A percentile compares a stretch with the other conserved stretches of the same genome.
These are phyloP conservation scores for Backusella sp. DNA, from an alignment of 192 early-diverging fungal genomes.

Conservation along the genomic window DNA sequence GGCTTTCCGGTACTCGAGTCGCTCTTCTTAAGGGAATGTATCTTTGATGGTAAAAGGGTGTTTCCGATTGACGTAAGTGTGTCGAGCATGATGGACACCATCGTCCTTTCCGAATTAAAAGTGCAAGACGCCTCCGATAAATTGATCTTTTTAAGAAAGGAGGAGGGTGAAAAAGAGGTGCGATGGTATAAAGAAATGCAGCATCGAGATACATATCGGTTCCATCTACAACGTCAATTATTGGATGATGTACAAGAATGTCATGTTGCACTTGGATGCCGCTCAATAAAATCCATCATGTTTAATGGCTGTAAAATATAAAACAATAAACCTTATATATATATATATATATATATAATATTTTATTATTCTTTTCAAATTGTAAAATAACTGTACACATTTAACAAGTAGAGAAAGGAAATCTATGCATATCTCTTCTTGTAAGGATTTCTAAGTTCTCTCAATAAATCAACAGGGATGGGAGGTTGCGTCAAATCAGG, in stretches of 20 bases:
- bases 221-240: not conserved
- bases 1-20: not conserved
- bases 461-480: conserved; percentile 24
- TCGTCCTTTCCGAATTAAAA: not conserved
- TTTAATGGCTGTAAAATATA: conserved; percentile 12
- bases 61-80: not conserved
- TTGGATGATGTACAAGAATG: not conserved
- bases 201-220: not conserved
- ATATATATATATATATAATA: not conserved
- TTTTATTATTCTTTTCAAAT: not conserved
- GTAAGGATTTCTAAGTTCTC: conserved; percentile 34
- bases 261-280: not conserved
- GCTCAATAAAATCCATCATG: not conserved
- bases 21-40: not conserved
- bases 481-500: conserved; percentile 17
- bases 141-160: not conserved
- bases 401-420: not conserved
- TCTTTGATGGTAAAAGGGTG: not conserved
- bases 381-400: not conserved
- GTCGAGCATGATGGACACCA: not conserved
- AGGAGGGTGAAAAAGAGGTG: not conserved
- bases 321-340: not conserved
- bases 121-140: not conserved
- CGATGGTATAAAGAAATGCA: conserved; percentile 4
- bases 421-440: conserved; percentile 13